Evolutionary conservation across 2,329 filamentous ascomycete genomes (phyloP).

Genomic region (Calonectria ilicicola): DNA sequence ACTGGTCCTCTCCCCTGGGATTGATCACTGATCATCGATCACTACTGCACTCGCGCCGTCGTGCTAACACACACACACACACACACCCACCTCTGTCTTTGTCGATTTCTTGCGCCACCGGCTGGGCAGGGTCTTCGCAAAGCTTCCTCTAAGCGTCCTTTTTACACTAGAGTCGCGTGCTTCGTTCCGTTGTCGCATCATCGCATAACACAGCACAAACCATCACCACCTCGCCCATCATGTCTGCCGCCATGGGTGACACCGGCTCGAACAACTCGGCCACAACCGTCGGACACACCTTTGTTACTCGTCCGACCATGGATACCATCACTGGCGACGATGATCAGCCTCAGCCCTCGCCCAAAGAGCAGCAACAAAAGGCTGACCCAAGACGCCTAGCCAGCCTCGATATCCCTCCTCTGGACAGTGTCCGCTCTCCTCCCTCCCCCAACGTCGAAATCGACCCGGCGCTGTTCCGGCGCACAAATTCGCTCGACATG

Average conservation of each 20-base stretch:
- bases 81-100: neutral
- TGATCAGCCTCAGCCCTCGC: neutral
- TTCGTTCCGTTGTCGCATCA: neutral
- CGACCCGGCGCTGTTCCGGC: conserved; percentile 46
- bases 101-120: conserved; percentile 24
- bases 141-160: neutral
- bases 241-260: conserved; percentile 37
- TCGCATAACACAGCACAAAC: neutral
- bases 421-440: conserved; percentile 47
- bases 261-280: conserved; percentile 26
- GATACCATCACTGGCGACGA: conserved; percentile 11
- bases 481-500: conserved; percentile 58
- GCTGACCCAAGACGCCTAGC: conserved; percentile 35
- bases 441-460: conserved; percentile 42
- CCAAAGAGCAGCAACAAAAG: conserved; percentile 4
- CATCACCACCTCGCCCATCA: neutral
- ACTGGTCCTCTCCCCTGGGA: neutral
- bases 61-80: neutral
- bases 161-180: neutral
- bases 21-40: neutral
- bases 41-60: neutral
- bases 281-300: conserved; percentile 7
- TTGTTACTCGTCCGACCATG: conserved; percentile 19
- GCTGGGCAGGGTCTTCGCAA: conserved; percentile 38
- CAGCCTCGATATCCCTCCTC: conserved; percentile 42